Conservation (phyloP, 1,284 basidiomycete species). For the Austroboletus niveus region DNA sequence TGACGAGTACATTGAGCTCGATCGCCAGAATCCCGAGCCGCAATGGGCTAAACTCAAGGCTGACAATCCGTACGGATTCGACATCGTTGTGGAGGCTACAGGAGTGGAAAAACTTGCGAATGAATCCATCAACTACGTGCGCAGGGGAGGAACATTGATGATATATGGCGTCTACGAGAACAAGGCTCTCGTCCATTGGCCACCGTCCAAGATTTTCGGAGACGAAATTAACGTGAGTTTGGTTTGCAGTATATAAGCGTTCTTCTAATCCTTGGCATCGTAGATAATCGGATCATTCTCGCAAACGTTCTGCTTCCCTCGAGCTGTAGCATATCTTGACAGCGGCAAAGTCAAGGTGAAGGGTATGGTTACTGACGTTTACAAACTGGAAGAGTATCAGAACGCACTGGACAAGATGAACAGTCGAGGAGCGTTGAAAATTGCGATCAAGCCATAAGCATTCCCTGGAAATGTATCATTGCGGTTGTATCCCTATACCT, state of each 20-base stretch:
- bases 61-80: slow-evolving; percentile 83
- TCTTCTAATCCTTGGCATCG: slow-evolving; percentile 1
- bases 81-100: slow-evolving; percentile 86
- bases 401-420: slow-evolving; percentile 83
- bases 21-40: slow-evolving; percentile 67
- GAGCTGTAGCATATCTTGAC: slow-evolving; percentile 85
- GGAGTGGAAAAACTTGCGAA: slow-evolving; percentile 80
- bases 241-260: neutral
- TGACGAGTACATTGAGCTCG: slow-evolving; percentile 83
- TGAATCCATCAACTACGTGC: slow-evolving; percentile 80
- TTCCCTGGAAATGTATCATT: too few species aligned
- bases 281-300: slow-evolving; percentile 86
- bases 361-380: slow-evolving; percentile 80
- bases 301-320: slow-evolving; percentile 84
- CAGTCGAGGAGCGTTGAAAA: slow-evolving; percentile 66
- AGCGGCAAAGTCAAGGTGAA: slow-evolving; percentile 79
- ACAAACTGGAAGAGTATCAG: slow-evolving; percentile 76
- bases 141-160: slow-evolving; percentile 74
- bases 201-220: slow-evolving; percentile 80
- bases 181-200: slow-evolving; percentile 77
- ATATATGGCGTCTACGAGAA: slow-evolving; percentile 76
- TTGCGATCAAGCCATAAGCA: slow-evolving; percentile 54
- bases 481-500: slow-evolving; percentile 22
- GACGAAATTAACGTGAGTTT: slow-evolving; percentile 74
- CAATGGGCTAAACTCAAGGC: slow-evolving; percentile 80